phyloP scores from a whole-genome alignment of 139 green algal species.

The Chlorella sp. region DNA sequence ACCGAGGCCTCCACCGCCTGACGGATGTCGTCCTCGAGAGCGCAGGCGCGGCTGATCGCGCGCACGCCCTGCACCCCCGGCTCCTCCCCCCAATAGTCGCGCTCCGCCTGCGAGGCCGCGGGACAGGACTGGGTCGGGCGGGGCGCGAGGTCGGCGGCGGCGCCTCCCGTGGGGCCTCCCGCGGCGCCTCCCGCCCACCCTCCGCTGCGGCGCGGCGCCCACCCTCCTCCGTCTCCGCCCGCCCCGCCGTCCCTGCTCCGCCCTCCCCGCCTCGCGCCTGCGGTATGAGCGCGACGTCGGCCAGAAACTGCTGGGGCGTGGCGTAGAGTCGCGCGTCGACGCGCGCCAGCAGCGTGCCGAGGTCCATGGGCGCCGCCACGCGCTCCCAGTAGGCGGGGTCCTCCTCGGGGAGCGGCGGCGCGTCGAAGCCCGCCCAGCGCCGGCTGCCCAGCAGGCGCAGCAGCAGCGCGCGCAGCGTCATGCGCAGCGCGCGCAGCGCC shows the following conservation, averaged over 20 bases:
- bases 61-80: neutral
- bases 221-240: no score
- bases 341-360: constrained; percentile 68
- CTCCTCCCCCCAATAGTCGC: constrained; percentile 33
- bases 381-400: constrained; percentile 56
- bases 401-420: constrained; percentile 46
- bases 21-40: constrained; percentile 51
- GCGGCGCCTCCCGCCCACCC: no score
- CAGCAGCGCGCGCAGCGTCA: constrained; percentile 64
- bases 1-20: constrained; percentile 35
- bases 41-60: constrained; percentile 43
- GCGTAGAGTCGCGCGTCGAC: constrained; percentile 67
- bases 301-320: constrained; percentile 64
- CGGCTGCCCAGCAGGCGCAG: constrained; percentile 56
- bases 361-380: constrained; percentile 67
- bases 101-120: no score
- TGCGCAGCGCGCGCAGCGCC: constrained; percentile 64
- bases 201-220: no score
- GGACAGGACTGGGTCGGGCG: no score
- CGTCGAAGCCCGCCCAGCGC: constrained; percentile 59
- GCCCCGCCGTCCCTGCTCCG: no score
- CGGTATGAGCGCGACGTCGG: constrained; percentile 64
- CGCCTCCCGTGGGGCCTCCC: no score
- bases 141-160: no score
- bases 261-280: no score